Percentiles rank a stretch among this genome's conserved stretches.
Evolutionary conservation across 305 asterid species (phyloP).

Genomic region (Petunia hybrid): DNA sequence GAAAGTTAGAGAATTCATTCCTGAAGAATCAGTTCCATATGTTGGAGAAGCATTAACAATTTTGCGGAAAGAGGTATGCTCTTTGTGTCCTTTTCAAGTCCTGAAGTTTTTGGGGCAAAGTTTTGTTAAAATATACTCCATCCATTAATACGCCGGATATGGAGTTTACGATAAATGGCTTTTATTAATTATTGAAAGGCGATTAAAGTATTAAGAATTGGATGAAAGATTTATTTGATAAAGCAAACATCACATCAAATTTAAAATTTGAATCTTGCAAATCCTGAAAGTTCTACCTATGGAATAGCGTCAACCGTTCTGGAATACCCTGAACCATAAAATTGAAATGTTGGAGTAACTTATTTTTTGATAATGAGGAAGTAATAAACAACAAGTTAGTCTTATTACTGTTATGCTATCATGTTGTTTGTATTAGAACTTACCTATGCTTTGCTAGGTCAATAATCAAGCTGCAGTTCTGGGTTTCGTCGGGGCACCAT

Average conservation of each 20-base stretch:
- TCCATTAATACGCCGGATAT: background rate
- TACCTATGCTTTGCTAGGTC: slow-evolving; percentile 54
- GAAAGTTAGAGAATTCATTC: slow-evolving; percentile 83
- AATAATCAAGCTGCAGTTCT: slow-evolving; percentile 91
- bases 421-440: slow-evolving; percentile 15
- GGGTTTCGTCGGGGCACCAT: slow-evolving; percentile 99
- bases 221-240: background rate
- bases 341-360: background rate
- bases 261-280: background rate
- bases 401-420: slow-evolving; percentile 17
- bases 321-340: slow-evolving; percentile 15
- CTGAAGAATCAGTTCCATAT: slow-evolving; percentile 91
- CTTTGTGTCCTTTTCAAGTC: slow-evolving; percentile 18
- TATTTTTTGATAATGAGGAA: too few species aligned
- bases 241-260: background rate
- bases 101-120: background rate
- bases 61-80: slow-evolving; percentile 85
- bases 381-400: background rate
- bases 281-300: background rate
- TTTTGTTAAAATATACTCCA: background rate
- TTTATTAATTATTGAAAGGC: background rate
- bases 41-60: slow-evolving; percentile 95
- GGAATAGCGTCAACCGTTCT: background rate
- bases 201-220: background rate
- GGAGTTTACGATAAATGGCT: slow-evolving; percentile 7